Conservation (phyloP, 371 early-diverging fungal species). For the Circinella umbellata region DNA sequence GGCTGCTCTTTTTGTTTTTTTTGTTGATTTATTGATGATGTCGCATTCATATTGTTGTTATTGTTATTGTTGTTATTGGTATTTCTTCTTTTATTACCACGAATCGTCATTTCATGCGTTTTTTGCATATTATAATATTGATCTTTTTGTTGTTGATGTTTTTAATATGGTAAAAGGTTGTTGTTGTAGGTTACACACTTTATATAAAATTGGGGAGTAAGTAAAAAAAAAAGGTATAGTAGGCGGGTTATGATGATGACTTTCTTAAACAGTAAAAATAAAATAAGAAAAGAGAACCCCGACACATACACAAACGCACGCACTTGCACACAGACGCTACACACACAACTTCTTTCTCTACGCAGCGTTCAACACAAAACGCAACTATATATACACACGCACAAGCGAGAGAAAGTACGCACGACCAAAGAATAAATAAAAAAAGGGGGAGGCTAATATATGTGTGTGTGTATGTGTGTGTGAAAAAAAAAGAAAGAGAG, state of each 20-base stretch:
- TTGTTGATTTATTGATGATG: conserved; percentile 28
- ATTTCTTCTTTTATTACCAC: conserved; percentile 14
- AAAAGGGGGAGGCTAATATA: too few relatives aligned
- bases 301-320: background rate
- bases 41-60: conserved; percentile 6
- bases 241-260: too few relatives aligned
- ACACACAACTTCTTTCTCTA: background rate
- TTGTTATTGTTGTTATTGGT: background rate
- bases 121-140: conserved; percentile 15
- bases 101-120: conserved; percentile 16
- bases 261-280: background rate
- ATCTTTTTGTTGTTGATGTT: background rate
- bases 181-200: conserved; percentile 4
- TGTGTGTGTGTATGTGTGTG: too few relatives aligned
- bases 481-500: too few relatives aligned
- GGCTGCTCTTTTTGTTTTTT: conserved; percentile 28
- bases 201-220: too few relatives aligned
- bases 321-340: conserved; percentile 11
- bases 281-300: conserved; percentile 1
- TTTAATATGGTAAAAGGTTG: background rate
- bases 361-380: too few relatives aligned
- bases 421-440: too few relatives aligned
- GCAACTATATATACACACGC: too few relatives aligned
- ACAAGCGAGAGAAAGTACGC: too few relatives aligned
- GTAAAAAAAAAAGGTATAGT: too few relatives aligned